phyloP scores from a whole-genome alignment of 163 green algal genomes.

The Chlamydomonas reinhardtii region DNA sequence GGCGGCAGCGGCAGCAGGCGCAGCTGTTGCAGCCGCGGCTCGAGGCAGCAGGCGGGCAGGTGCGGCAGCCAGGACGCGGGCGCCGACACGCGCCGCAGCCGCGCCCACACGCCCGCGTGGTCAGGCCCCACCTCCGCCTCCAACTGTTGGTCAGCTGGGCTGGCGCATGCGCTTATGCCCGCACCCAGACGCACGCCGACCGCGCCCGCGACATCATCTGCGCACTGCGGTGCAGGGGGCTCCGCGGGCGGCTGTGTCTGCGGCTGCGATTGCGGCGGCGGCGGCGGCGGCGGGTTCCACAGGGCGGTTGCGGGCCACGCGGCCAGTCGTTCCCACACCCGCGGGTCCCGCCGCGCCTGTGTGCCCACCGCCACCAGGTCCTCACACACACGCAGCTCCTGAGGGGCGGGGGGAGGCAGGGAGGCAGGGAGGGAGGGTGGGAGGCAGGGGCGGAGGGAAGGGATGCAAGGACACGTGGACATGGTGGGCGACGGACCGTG shows the following conservation, averaged over 20 bases:
- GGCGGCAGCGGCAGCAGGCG: background rate
- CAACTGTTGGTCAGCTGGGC: no score
- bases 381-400: conserved; percentile 4
- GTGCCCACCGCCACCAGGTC: background rate
- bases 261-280: no score
- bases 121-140: no score
- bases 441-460: no score
- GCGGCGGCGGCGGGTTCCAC: background rate
- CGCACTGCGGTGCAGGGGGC: background rate
- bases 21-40: background rate
- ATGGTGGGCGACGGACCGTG: no score
- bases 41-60: background rate
- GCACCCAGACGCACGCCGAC: no score
- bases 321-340: conserved; percentile 11
- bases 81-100: background rate
- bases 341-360: conserved; percentile 2
- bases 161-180: no score
- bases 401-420: no score
- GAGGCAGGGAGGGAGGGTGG: no score
- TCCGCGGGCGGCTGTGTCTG: no score
- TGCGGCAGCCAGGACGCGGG: conserved; percentile 7
- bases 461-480: no score
- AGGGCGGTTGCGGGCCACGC: background rate
- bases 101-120: no score
- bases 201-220: background rate